Percentiles rank a stretch among this genome's conserved stretches.
phyloP scores from a whole-genome alignment of 148 eudicot genomes.

The Pouteria glomerata region DNA sequence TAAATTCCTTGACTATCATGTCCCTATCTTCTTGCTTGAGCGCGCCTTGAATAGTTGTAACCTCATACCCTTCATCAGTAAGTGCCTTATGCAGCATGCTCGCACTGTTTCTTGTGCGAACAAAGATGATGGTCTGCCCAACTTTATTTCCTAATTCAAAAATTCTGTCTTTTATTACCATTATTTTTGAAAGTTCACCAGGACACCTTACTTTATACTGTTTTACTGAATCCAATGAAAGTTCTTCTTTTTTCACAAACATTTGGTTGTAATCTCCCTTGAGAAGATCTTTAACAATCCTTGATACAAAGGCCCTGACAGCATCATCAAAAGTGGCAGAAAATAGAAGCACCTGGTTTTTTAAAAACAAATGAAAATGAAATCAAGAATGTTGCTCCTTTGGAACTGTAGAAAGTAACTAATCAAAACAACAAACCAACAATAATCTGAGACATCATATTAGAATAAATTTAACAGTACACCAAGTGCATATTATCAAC shows the following conservation, averaged over 20 bases:
- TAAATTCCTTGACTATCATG: conserved; percentile 80
- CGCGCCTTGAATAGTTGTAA: conserved; percentile 91
- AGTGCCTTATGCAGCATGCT: conserved; percentile 58
- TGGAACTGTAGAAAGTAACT: background rate
- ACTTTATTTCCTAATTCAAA: conserved; percentile 75
- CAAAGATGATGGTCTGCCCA: conserved; percentile 90
- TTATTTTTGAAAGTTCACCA: conserved; percentile 65
- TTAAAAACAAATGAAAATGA: background rate
- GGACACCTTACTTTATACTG: conserved; percentile 83
- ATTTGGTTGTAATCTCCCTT: conserved; percentile 57
- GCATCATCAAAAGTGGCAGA: conserved; percentile 80
- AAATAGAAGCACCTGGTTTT: conserved; percentile 73
- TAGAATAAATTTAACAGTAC: background rate
- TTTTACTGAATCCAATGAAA: conserved; percentile 75
- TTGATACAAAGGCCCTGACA: conserved; percentile 59
- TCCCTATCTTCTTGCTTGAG: conserved; percentile 75
- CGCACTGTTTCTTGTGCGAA: conserved; percentile 66
- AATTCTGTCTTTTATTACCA: conserved; percentile 68
- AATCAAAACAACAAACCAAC: background rate
- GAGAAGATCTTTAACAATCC: conserved; percentile 47
- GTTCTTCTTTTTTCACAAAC: conserved; percentile 86
- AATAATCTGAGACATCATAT: background rate
- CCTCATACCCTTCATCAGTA: conserved; percentile 71
- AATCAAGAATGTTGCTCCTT: background rate
- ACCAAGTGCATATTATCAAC: background rate